Base-by-base conservation (phyloP, 768 basidiomycete species). In the Leccinum imitatum region DNA sequence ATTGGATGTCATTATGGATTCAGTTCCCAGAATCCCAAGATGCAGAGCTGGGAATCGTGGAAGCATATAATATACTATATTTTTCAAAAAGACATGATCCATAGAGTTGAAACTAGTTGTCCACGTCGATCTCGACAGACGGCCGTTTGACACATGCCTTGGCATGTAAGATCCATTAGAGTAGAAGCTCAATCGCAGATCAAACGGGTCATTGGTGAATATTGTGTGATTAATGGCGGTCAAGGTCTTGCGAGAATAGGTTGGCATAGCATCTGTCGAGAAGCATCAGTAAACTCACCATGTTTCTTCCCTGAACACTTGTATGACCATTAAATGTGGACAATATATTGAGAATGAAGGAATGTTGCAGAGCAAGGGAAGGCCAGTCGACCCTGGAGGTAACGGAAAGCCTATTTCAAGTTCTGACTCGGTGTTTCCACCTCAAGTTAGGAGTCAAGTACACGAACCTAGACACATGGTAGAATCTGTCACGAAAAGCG, bases 311-410 rank as follows among this genome's bases (percentile, higher is more conserved):
- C 71, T 73, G 72, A 75, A 23, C 68, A 52, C 31, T 70, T 61
- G 30, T 73, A 77, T 8, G 73, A 66, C 41, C 68, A 44, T 76
- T 74, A 75, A 7, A 73, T 70, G 1, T 62, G 54, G 8, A 47
- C n/a, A 3, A n/a, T 35, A 53, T 2, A 30, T 71, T 50, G 47
- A 76, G 11, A 30, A 67, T 60, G 14, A 68, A 41, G 15, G 48
- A 6, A 57, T 11, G 41, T 57, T 69, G 3, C 70, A 69, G 5
- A 73, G 25, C 30, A 76, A 54, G 3, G 73, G 73, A 41, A 85
- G 71, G 47, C 79, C 80, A 54, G 71, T 77, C 0, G 85, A 85
- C 15, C 84, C 85, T 19, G 80, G 81, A 37, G 80, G 80, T 13
- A 83, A 70, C 48, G 77, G 69, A 41, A 52, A 66, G 56, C 2